Evolutionary conservation across 176 grass and related monocot species (phyloP).

Genomic region (Secale cereale): DNA sequence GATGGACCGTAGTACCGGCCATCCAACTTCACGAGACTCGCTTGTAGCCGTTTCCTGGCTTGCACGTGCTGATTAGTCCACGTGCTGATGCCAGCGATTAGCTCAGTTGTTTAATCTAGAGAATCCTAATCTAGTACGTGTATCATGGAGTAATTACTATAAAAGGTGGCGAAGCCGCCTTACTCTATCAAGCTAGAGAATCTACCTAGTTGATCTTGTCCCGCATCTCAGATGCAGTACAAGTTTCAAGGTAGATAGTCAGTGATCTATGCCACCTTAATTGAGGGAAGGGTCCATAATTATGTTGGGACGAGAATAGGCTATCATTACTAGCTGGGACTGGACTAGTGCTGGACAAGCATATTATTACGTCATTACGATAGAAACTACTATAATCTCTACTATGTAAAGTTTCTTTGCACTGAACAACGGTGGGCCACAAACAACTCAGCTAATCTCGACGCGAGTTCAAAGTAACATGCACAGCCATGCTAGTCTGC

Average conservation of each 20-base stretch:
- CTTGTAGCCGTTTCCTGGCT: not conserved
- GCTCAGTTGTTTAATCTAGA: not conserved
- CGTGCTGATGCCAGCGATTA: conserved; percentile 32
- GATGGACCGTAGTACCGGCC: not conserved
- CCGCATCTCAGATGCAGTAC: conserved; percentile 29
- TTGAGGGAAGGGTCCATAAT: conserved; percentile 28
- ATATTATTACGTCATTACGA: not conserved
- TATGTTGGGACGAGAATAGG: conserved; percentile 19
- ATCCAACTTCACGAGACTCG: conserved; percentile 3
- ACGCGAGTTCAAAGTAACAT: not conserved
- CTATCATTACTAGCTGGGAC: not conserved
- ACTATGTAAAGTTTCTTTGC: not conserved
- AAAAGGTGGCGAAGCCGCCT: conserved; percentile 13
- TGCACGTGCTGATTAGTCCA: conserved; percentile 51
- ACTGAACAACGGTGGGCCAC: not conserved
- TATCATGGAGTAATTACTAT: conserved; percentile 18
- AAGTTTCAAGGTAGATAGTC: conserved; percentile 46
- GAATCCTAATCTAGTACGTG: conserved; percentile 2
- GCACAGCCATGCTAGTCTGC: not conserved
- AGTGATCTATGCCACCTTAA: conserved; percentile 47
- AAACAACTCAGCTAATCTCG: not conserved
- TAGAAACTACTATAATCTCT: no score
- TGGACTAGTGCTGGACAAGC: not conserved
- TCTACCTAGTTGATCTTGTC: conserved; percentile 39
- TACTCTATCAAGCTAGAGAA: conserved; percentile 47